Evolutionary conservation across 306 rosid species (phyloP).

Genomic region (Pachyrhizus erosus): DNA sequence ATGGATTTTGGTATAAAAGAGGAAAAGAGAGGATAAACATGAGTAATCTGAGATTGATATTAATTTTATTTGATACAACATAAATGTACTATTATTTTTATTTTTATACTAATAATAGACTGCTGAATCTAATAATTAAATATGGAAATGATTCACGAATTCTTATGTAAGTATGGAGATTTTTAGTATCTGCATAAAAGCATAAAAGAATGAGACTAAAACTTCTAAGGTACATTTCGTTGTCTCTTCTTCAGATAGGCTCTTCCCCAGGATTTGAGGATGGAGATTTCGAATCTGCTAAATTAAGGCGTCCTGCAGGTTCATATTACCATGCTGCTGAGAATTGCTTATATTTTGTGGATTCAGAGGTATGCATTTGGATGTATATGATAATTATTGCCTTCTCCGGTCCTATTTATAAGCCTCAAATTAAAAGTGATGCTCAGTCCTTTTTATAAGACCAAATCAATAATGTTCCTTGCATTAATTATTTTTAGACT

Average conservation of each 20-base stretch:
- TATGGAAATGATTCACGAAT: not conserved
- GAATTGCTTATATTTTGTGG: constrained; percentile 85
- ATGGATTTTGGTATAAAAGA: no score
- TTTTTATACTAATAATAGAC: not conserved
- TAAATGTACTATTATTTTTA: no score
- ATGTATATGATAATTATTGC: constrained; percentile 12
- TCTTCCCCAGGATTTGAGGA: constrained; percentile 96
- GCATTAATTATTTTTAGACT: no score
- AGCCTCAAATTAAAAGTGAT: no score
- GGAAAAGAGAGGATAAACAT: no score
- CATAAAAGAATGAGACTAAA: no score
- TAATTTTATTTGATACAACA: no score
- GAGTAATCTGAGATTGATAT: no score
- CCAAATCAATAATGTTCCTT: no score
- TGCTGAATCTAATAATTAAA: not conserved
- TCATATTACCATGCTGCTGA: constrained; percentile 70
- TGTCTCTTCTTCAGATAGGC: constrained; percentile 72
- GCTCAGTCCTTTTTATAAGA: no score
- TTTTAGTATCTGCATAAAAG: no score
- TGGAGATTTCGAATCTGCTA: constrained; percentile 85
- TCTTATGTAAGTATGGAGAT: not conserved
- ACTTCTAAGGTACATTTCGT: not conserved
- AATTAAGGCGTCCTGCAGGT: constrained; percentile 86
- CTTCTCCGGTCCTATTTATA: no score
- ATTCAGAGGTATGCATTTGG: constrained; percentile 80